Evolutionary conservation across 768 basidiomycete genomes (phyloP).

Genomic region (Hygrophorus pudorinus): DNA sequence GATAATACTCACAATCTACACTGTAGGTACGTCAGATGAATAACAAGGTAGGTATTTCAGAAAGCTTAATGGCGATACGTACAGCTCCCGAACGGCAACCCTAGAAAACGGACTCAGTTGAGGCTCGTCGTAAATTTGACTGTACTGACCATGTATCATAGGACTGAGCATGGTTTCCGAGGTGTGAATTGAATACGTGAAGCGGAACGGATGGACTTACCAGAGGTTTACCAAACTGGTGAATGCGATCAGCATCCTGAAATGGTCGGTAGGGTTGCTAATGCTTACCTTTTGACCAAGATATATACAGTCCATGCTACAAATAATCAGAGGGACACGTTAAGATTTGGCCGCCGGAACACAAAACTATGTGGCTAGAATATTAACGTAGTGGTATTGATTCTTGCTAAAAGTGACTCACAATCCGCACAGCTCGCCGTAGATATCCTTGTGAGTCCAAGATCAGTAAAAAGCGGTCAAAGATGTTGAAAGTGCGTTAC

Average conservation of each 20-base stretch:
- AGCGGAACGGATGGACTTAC: constrained; percentile 27
- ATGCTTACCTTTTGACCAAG: constrained; percentile 78
- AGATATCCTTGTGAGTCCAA: constrained; percentile 67
- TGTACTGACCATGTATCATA: constrained; percentile 50
- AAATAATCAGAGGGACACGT: not conserved
- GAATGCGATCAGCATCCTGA: not conserved
- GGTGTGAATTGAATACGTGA: constrained; percentile 3
- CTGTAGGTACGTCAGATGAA: constrained; percentile 22
- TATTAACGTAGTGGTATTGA: not conserved
- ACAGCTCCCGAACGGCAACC: constrained; percentile 70
- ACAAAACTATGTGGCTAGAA: not conserved
- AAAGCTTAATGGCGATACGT: constrained; percentile 20
- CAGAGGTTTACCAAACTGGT: constrained; percentile 66
- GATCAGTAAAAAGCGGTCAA: constrained; percentile 7
- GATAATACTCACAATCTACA: constrained; percentile 53
- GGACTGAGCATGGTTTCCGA: constrained; percentile 21
- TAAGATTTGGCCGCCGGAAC: not conserved
- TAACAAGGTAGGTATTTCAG: constrained; percentile 1
- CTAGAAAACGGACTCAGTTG: constrained; percentile 20
- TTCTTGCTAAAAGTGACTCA: not conserved
- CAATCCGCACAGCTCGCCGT: constrained; percentile 72
- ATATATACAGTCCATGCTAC: constrained; percentile 92
- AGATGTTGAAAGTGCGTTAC: constrained; percentile 25
- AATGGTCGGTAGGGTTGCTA: not conserved
- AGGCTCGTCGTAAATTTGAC: not conserved